Percentiles rank a stretch among this genome's conserved stretches.
Evolutionary conservation across 306 rosid species (phyloP).

Genomic region (Sesbania bispinosa): DNA sequence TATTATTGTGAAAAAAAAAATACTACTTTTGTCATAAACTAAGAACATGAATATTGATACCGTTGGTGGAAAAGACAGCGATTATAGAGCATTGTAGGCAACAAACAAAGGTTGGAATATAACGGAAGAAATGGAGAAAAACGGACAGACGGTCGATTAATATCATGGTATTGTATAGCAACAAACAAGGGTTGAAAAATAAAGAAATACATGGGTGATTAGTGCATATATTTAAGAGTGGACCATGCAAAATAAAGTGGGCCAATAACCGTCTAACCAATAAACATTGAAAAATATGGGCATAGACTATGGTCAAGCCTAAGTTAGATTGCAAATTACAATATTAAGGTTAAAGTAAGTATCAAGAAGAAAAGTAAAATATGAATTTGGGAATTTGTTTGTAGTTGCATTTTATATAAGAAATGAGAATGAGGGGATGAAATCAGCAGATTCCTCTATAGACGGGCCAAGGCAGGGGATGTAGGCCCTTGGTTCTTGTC

Average conservation of each 20-base stretch:
- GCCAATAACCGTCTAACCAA: slow-evolving; percentile 46
- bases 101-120: neutral
- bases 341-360: slow-evolving; percentile 22
- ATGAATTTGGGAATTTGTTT: neutral
- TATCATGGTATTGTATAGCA: neutral
- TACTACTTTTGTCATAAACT: neutral
- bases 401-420: neutral
- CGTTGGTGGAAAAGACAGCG: neutral
- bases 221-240: slow-evolving; percentile 19
- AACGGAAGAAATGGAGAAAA: slow-evolving; percentile 2
- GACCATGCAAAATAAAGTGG: slow-evolving; percentile 39
- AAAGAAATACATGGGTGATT: slow-evolving; percentile 13
- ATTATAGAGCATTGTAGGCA: neutral
- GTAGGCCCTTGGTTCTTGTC: slow-evolving; percentile 44
- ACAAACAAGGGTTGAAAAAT: slow-evolving; percentile 13
- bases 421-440: slow-evolving; percentile 32
- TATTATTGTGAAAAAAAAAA: neutral
- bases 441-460: slow-evolving; percentile 63
- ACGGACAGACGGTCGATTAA: neutral
- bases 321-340: slow-evolving; percentile 21
- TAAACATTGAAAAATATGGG: slow-evolving; percentile 27
- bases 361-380: slow-evolving; percentile 17
- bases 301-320: neutral
- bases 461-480: slow-evolving; percentile 39
- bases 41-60: too few species aligned